Conservation (phyloP, 2,329 filamentous ascomycete species). For the Nothophaeocryptopus gaeumannii region DNA sequence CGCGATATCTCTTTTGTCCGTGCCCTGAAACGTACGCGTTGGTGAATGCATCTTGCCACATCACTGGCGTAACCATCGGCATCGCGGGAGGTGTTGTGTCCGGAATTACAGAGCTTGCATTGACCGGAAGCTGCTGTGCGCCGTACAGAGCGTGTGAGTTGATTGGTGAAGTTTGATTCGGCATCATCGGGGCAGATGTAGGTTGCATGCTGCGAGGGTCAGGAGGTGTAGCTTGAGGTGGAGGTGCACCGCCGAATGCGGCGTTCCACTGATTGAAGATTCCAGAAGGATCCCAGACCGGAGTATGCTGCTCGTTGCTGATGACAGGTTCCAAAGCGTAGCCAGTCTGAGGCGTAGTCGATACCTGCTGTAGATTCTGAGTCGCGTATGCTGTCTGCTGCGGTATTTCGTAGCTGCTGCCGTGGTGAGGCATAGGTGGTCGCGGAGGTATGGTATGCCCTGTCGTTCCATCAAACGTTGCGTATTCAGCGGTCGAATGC, state of each 20-base stretch:
- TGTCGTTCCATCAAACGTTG: conserved; percentile 21
- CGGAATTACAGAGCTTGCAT: conserved; percentile 17
- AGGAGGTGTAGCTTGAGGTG: conserved; percentile 45
- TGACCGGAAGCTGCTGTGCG: conserved; percentile 22
- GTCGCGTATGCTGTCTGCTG: conserved; percentile 21
- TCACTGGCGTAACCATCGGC: conserved; percentile 46
- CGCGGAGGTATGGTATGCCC: conserved; percentile 15
- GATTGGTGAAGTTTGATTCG: conserved; percentile 35
- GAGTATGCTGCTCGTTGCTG: conserved; percentile 30
- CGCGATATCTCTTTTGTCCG: conserved; percentile 46
- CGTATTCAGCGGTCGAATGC: conserved; percentile 25
- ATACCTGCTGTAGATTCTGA: conserved; percentile 22
- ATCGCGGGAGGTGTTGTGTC: conserved; percentile 21
- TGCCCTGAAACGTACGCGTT: conserved; percentile 36
- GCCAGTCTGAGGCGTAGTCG: conserved; percentile 23
- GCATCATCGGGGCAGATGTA: conserved; percentile 32
- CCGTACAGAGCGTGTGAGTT: conserved; percentile 24
- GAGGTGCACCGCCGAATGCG: conserved; percentile 72
- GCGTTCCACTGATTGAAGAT: conserved; percentile 82
- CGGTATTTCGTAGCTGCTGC: conserved; percentile 21
- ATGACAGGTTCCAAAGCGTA: conserved; percentile 28
- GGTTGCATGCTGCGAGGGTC: conserved; percentile 25
- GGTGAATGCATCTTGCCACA: conserved; percentile 52
- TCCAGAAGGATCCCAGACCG: conserved; percentile 36
- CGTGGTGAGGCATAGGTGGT: conserved; percentile 21